Base-by-base conservation (phyloP, 345 rosid species). In the Populus simonii region DNA sequence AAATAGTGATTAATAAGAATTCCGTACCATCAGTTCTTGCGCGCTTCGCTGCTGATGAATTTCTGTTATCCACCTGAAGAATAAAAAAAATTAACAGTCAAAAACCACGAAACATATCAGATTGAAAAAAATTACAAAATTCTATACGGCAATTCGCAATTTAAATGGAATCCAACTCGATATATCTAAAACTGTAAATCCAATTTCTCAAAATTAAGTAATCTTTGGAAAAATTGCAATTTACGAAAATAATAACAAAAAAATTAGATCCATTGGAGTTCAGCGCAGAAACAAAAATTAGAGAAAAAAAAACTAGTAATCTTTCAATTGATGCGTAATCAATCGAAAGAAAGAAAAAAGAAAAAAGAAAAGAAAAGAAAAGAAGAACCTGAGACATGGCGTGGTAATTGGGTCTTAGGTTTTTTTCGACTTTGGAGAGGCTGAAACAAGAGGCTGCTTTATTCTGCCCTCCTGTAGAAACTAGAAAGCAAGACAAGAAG, bases 1-100 rank as follows among this genome's bases (percentile, higher is more conserved):
- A 17, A 23, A 31, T 9, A 59, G 51, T n/a, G 70, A 39, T 51
- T 22, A 31, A 53, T 78, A 72, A 76, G 18, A 53, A 75, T 25
- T 23, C 2, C 81, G 51, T 88, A 96, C 99, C 99, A 74, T 96
- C 99, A 43, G 99, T 96, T 85, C 98, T 90, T 39, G 99, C 99
- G 25, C 98, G 98, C 90, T 93, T 96, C 39, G 97, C 91, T 0
- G 99, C 99, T 8, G 97, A 94, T 4, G 99, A 92, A 74, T 96
- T 96, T 84, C 98, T 89, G 89, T 82, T 92, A 83, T 96, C 99
- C 73, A 96, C 94, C 99, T 96, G 85, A 66, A 83, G 69, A 81
- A 45, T 69, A 39, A 39, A 69, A 69, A 33, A 18, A 33, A 68
- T 31, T 31, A 15, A 23, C 36, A 57, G 25, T 27, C 16, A 80